phyloP scores from a whole-genome alignment of 2,329 filamentous ascomycete species.

The Aspergillus glaucus region DNA sequence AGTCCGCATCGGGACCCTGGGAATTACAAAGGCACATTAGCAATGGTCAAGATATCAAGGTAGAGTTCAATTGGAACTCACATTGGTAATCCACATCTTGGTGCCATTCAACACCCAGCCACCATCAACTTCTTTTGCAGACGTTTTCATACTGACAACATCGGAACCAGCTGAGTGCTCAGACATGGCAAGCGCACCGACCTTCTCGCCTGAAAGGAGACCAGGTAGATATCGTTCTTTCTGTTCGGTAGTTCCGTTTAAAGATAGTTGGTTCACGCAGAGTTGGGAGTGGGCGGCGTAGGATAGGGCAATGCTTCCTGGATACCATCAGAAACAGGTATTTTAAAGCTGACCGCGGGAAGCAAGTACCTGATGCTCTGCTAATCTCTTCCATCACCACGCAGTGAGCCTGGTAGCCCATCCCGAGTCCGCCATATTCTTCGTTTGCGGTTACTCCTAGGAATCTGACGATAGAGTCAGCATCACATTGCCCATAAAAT shows the following conservation, averaged over 20 bases:
- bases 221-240: slow-evolving; percentile 75
- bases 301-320: slow-evolving; percentile 59
- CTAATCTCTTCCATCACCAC: slow-evolving; percentile 93
- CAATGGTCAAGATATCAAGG: not conserved
- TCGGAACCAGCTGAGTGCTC: slow-evolving; percentile 87
- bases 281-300: slow-evolving; percentile 95
- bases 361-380: slow-evolving; percentile 61
- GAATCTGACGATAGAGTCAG: slow-evolving; percentile 46
- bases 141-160: slow-evolving; percentile 91
- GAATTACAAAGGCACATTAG: slow-evolving; percentile 1
- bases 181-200: slow-evolving; percentile 91
- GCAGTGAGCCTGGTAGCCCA: slow-evolving; percentile 97
- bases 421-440: slow-evolving; percentile 77
- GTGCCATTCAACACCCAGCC: slow-evolving; percentile 81
- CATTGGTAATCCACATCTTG: slow-evolving; percentile 99
- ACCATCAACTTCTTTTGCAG: slow-evolving; percentile 71
- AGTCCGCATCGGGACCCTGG: slow-evolving; percentile 76
- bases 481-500: not conserved
- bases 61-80: slow-evolving; percentile 21
- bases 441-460: slow-evolving; percentile 91
- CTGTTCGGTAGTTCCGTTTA: slow-evolving; percentile 76
- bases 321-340: not conserved
- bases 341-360: not conserved
- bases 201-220: slow-evolving; percentile 69
- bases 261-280: slow-evolving; percentile 90